Evolutionary conservation across 495 filamentous ascomycete species (phyloP).

Genomic region (Neurospora cerealis): DNA sequence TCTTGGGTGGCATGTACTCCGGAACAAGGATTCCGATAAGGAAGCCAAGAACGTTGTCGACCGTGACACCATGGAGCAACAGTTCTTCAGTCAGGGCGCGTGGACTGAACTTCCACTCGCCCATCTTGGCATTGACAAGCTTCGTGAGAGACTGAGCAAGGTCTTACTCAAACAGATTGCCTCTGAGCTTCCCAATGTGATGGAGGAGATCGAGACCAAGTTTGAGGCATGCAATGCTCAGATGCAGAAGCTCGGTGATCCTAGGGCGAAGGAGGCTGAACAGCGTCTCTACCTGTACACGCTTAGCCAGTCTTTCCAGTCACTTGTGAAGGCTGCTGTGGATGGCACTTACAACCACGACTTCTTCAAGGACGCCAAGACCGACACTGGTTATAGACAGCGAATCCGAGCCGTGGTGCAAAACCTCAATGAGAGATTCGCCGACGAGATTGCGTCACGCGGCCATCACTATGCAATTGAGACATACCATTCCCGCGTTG

Average conservation of each 20-base stretch:
- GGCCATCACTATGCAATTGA: slow-evolving; percentile 30
- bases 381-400: slow-evolving; percentile 30
- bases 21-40: slow-evolving; percentile 48
- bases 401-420: slow-evolving; percentile 53
- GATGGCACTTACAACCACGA: slow-evolving; percentile 46
- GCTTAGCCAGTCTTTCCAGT: slow-evolving; percentile 41
- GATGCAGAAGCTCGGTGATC: slow-evolving; percentile 39
- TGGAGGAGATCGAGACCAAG: slow-evolving; percentile 44
- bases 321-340: slow-evolving; percentile 38
- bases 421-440: slow-evolving; percentile 47
- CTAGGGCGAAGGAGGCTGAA: slow-evolving; percentile 35
- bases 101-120: slow-evolving; percentile 27
- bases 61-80: slow-evolving; percentile 28
- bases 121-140: slow-evolving; percentile 34
- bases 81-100: slow-evolving; percentile 33
- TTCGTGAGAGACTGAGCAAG: slow-evolving; percentile 44
- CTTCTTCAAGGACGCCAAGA: slow-evolving; percentile 44
- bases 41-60: slow-evolving; percentile 24
- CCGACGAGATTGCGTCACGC: slow-evolving; percentile 30
- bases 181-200: slow-evolving; percentile 45
- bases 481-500: slow-evolving; percentile 19
- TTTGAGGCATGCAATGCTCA: slow-evolving; percentile 18
- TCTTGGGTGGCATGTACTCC: slow-evolving; percentile 65
- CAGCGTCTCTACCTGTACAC: slow-evolving; percentile 44
- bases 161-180: slow-evolving; percentile 48